A percentile compares a stretch with the other conserved stretches of the same genome.
Conservation (phyloP, 2,329 filamentous ascomycete species). For the Zopfia rhizophila region DNA sequence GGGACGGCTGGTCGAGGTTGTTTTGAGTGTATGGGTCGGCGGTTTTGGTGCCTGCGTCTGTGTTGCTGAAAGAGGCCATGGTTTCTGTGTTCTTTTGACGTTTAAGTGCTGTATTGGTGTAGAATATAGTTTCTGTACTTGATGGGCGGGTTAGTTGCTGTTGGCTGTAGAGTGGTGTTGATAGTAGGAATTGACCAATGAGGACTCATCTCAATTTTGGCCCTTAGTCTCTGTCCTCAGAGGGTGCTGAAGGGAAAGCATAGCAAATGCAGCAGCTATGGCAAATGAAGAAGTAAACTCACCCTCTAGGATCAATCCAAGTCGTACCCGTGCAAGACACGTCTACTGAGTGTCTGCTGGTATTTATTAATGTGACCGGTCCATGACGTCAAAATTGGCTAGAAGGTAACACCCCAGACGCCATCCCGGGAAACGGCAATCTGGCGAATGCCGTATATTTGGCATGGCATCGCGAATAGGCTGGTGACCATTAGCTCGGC, state of each 20-base stretch:
- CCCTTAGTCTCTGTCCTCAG: too few relatives aligned
- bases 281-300: too few relatives aligned
- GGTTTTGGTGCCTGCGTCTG: conserved; percentile 54
- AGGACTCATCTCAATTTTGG: too few relatives aligned
- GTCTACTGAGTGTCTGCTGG: conserved; percentile 5
- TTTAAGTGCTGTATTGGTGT: conserved; percentile 1
- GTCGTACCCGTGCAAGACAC: too few relatives aligned
- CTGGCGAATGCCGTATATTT: conserved; percentile 14
- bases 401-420: too few relatives aligned
- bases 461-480: too few relatives aligned
- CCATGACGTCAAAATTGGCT: conserved; percentile 28
- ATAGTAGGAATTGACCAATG: conserved; percentile 11
- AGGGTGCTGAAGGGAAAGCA: too few relatives aligned
- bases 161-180: neutral
- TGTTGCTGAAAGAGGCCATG: conserved; percentile 53
- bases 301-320: too few relatives aligned
- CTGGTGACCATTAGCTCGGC: too few relatives aligned
- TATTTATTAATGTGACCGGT: conserved; percentile 15
- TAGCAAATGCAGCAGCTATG: too few relatives aligned
- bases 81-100: neutral
- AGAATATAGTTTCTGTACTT: too few relatives aligned
- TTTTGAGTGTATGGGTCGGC: conserved; percentile 84
- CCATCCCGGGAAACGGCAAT: conserved; percentile 22
- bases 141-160: conserved; percentile 18
- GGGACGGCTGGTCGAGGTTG: conserved; percentile 75